Base-by-base conservation (phyloP, 2,329 filamentous ascomycete genomes). In the Cercospora sp. region DNA sequence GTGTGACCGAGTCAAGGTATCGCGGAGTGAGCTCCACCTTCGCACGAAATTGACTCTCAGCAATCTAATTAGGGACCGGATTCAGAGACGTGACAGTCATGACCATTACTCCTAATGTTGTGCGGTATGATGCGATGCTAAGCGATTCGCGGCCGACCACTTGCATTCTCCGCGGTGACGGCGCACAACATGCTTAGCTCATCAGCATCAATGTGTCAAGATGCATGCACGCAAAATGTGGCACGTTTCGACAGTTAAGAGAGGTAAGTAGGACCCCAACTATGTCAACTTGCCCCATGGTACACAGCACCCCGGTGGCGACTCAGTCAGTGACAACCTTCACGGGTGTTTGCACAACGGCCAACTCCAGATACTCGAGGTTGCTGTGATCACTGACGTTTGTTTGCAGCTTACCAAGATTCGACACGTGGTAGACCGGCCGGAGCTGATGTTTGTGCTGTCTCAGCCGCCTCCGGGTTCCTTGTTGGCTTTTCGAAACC, bases 401-500 rank as follows among this genome's bases (percentile, higher is more conserved):
- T 62, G 60, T 30, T 62, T 62, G 60, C 60, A 62, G 60, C 60
- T 62, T 32, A 51, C 60, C 37, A 59, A 34, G 26, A 59, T 59
- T 21, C 60, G 60, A 62, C 60, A 62, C 60, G 60, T 62, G 60
- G 60, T 62, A 24, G 26, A 45, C 59, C 24, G 59, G 3, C 34
- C 37, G 59, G n/a, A 24, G 30, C 34, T 24, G 43, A 51, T 28
- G 40, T 45, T 49, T 62, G 40, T 51, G 43, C 40, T 49, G 60
- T 51, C 60, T 49, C 60, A 62, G 60, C 40, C 12, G 26, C 34
- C 21, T 62, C n/a, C 40, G 9, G 55, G 37, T 62, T 62, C 40
- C 26, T 62, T 40, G 28, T 62, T 49, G 43, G 24, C 43, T 62
- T 13, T 32, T 43, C 32, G 43, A 62, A 62, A 62, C 60, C 43